Evolutionary conservation across 164 flowering plant genomes (phyloP).

Genomic region (Liquidambar formosana): DNA sequence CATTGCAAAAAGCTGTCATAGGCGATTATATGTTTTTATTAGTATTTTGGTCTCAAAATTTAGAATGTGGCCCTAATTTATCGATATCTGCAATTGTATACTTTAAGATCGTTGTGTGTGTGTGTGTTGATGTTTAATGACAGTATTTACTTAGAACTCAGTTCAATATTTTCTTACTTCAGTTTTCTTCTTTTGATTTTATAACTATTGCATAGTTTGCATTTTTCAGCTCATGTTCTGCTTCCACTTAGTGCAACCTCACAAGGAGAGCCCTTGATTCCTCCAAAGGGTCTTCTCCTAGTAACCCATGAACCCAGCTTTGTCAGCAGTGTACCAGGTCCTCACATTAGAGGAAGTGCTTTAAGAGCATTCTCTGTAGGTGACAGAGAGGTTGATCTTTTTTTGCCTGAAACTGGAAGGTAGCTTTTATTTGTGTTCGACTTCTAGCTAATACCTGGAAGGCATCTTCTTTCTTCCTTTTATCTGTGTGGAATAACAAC

Average conservation of each 20-base stretch:
- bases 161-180: too few species aligned
- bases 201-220: not conserved
- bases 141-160: too few species aligned
- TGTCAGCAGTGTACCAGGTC: slow-evolving; percentile 62
- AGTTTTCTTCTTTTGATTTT: not conserved
- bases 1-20: not conserved
- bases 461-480: not conserved
- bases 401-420: slow-evolving; percentile 92
- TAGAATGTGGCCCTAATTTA: not conserved
- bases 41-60: not conserved
- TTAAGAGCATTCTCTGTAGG: slow-evolving; percentile 70
- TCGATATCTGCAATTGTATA: not conserved
- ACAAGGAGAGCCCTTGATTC: slow-evolving; percentile 39
- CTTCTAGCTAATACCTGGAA: not conserved
- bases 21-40: not conserved
- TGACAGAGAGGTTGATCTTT: slow-evolving; percentile 81
- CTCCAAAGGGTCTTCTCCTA: slow-evolving; percentile 67
- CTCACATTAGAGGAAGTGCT: slow-evolving; percentile 83
- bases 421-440: slow-evolving; percentile 17
- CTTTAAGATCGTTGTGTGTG: too few species aligned
- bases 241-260: slow-evolving; percentile 36
- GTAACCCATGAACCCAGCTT: slow-evolving; percentile 84
- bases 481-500: not conserved
- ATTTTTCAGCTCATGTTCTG: slow-evolving; percentile 8
- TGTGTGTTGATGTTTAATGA: too few species aligned